These are phyloP conservation scores for Ottelia alismoides DNA, from an alignment of 106 monocot genomes.

Conservation along the genomic window DNA sequence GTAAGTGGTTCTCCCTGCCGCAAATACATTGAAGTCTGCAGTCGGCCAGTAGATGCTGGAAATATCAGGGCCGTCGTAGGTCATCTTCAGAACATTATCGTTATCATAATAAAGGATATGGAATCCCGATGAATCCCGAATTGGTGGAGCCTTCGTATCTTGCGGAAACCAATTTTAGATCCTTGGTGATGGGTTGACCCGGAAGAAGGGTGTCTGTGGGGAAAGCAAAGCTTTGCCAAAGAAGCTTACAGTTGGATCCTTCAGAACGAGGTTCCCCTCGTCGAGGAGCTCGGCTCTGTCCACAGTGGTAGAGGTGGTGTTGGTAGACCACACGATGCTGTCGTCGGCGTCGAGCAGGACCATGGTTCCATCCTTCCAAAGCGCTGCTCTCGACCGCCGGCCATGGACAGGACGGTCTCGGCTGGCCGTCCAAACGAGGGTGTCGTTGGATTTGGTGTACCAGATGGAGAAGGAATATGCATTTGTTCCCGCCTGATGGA, in stretches of 20 bases:
- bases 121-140: not conserved
- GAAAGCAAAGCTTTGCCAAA: slow-evolving; percentile 7
- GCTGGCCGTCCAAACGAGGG: slow-evolving; percentile 30
- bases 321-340: not conserved
- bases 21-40: not conserved
- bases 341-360: not conserved
- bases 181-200: not conserved
- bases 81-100: not conserved
- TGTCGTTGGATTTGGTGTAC: slow-evolving; percentile 21
- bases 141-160: not conserved
- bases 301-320: not conserved
- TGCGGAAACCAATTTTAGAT: not conserved
- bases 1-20: slow-evolving; percentile 20
- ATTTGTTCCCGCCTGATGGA: slow-evolving; percentile 28
- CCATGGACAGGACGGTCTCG: slow-evolving; percentile 18
- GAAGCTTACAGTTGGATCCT: not conserved
- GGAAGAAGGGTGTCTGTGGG: slow-evolving; percentile 8
- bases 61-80: not conserved
- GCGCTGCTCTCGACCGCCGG: not conserved
- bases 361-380: slow-evolving; percentile 1
- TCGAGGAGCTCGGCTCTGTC: not conserved
- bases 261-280: slow-evolving; percentile 4
- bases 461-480: slow-evolving; percentile 36
- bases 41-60: not conserved
- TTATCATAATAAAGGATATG: not conserved